phyloP scores from a whole-genome alignment of 305 asterid genomes.

The Withania somnifera region DNA sequence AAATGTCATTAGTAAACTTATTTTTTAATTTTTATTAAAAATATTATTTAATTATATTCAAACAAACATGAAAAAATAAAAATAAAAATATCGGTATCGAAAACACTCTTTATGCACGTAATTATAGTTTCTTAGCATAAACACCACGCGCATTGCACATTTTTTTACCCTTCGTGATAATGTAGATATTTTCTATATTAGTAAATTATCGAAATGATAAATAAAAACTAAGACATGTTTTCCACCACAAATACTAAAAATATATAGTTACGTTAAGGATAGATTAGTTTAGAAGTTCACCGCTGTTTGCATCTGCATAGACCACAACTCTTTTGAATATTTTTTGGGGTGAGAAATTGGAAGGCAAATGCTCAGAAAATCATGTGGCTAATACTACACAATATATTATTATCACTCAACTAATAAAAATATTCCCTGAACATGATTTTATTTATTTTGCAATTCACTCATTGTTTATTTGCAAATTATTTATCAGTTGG shows the following conservation, averaged over 20 bases:
- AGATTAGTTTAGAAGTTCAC: not conserved
- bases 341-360: not conserved
- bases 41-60: too few relatives aligned
- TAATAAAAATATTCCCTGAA: not conserved
- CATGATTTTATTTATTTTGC: not conserved
- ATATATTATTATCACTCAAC: not conserved
- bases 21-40: not conserved
- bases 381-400: not conserved
- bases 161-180: not conserved
- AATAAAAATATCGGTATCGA: too few relatives aligned
- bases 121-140: not conserved
- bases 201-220: not conserved
- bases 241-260: too few relatives aligned
- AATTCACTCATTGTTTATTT: not conserved
- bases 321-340: not conserved
- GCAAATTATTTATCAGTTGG: not conserved
- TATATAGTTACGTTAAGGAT: too few relatives aligned
- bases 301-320: not conserved
- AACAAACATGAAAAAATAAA: too few relatives aligned
- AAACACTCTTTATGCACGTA: not conserved
- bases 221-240: not conserved
- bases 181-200: not conserved
- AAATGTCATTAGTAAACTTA: not conserved
- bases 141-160: not conserved
- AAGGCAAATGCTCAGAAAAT: not conserved